Evolutionary conservation across 345 rosid genomes (phyloP).

Genomic region (Rhizophora apiculata): DNA sequence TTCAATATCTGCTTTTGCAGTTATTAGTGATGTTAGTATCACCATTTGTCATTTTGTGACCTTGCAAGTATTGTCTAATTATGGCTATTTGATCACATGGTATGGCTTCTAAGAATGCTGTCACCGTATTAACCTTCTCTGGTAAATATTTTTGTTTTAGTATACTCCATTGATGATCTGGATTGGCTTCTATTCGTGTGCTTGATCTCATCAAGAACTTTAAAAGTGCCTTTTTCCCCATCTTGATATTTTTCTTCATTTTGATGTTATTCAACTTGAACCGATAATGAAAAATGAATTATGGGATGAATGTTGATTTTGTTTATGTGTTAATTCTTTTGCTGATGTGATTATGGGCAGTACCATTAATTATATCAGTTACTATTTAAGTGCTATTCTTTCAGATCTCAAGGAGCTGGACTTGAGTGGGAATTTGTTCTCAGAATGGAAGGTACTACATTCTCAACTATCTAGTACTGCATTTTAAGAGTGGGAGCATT

Average conservation of each 20-base stretch:
- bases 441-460: slow-evolving; percentile 70
- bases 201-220: background rate
- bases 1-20: too few species aligned
- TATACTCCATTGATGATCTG: background rate
- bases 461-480: background rate
- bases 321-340: background rate
- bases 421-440: slow-evolving; percentile 86
- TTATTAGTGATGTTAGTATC: too few species aligned
- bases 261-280: background rate
- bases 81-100: background rate
- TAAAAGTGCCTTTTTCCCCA: background rate
- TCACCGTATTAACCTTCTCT: background rate
- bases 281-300: background rate
- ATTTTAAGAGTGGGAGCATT: background rate
- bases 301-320: background rate
- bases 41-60: background rate
- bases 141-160: background rate
- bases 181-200: background rate
- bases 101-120: background rate
- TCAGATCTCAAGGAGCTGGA: slow-evolving; percentile 79
- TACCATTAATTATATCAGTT: background rate
- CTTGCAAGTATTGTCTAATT: background rate
- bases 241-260: background rate
- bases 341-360: background rate
- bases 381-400: slow-evolving; percentile 18